Percentiles rank a stretch among this genome's conserved stretches.
These are phyloP conservation scores for Candida koratica DNA, from an alignment of 805 yeast genomes.

Conservation along the genomic window DNA sequence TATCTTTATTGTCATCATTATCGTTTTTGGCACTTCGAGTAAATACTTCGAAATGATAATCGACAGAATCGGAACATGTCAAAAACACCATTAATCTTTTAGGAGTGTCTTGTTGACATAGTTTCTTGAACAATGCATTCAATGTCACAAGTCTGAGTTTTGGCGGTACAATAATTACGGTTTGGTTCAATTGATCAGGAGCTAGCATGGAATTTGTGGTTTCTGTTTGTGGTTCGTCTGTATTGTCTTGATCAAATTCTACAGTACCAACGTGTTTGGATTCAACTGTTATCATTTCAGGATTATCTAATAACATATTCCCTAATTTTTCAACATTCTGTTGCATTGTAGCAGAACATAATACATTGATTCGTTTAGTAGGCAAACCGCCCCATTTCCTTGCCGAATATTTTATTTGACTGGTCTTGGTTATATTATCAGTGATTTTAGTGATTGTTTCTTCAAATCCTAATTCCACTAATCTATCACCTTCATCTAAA, in stretches of 20 bases:
- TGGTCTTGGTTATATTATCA: constrained; percentile 46
- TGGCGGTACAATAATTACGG: constrained; percentile 83
- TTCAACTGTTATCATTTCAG: constrained; percentile 60
- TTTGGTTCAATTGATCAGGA: constrained; percentile 88
- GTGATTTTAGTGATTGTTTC: constrained; percentile 83
- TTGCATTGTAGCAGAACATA: constrained; percentile 94
- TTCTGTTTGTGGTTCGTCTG: constrained; percentile 2
- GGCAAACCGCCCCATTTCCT: constrained; percentile 59
- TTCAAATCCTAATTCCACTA: constrained; percentile 95
- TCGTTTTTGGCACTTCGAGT: constrained; percentile 52
- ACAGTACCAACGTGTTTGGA: constrained; percentile 21
- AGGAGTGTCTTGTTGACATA: constrained; percentile 19
- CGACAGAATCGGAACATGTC: constrained; percentile 95
- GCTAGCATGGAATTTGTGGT: constrained; percentile 41
- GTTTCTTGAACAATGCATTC: constrained; percentile 57
- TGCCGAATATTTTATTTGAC: constrained; percentile 36
- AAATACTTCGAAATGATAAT: constrained; percentile 79
- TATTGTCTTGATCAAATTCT: constrained; percentile 24
- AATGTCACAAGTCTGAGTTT: constrained; percentile 82
- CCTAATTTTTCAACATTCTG: constrained; percentile 78
- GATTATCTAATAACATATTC: constrained; percentile 66
- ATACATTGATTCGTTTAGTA: constrained; percentile 61
- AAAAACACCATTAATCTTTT: constrained; percentile 77
- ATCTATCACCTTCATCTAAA: constrained; percentile 93
- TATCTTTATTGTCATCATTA: constrained; percentile 17